Percentiles rank a stretch among this genome's conserved stretches.
Evolutionary conservation across 805 yeast genomes (phyloP).

Genomic region (Pichia thaimueangensis): DNA sequence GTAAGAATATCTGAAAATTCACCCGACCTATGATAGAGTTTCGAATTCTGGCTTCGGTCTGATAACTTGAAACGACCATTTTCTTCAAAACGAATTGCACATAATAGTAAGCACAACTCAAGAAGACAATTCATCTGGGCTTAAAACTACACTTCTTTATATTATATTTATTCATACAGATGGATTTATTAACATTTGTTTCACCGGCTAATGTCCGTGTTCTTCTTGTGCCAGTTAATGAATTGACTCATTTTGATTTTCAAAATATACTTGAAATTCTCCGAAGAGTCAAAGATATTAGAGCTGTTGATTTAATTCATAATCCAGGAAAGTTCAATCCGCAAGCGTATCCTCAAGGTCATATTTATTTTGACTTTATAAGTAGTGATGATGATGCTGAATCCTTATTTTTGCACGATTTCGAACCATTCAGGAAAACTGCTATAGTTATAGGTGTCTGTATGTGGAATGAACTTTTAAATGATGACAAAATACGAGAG

Average conservation of each 20-base stretch:
- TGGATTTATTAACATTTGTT: slow-evolving; percentile 44
- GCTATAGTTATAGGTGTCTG: slow-evolving; percentile 51
- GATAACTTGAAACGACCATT: background rate
- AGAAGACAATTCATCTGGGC: no score
- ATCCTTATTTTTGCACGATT: slow-evolving; percentile 67
- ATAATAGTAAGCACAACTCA: no score
- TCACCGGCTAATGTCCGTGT: slow-evolving; percentile 63
- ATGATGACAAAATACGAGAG: slow-evolving; percentile 21
- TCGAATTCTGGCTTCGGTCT: no score
- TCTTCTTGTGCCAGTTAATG: slow-evolving; percentile 62
- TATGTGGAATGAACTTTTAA: slow-evolving; percentile 24
- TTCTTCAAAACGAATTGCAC: no score
- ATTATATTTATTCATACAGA: background rate
- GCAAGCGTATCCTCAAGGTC: slow-evolving; percentile 76
- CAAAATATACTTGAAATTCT: slow-evolving; percentile 38
- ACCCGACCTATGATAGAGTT: no score
- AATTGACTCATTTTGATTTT: slow-evolving; percentile 38
- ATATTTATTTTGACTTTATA: slow-evolving; percentile 53
- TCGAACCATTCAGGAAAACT: slow-evolving; percentile 83
- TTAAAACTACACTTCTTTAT: no score
- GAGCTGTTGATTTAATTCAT: slow-evolving; percentile 72
- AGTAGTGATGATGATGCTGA: slow-evolving; percentile 41
- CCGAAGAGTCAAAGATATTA: slow-evolving; percentile 49
- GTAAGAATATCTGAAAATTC: no score
- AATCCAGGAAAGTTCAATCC: slow-evolving; percentile 68